Base-by-base conservation (phyloP, 169 alveolate species). In the Plasmodium gonderi region DNA sequence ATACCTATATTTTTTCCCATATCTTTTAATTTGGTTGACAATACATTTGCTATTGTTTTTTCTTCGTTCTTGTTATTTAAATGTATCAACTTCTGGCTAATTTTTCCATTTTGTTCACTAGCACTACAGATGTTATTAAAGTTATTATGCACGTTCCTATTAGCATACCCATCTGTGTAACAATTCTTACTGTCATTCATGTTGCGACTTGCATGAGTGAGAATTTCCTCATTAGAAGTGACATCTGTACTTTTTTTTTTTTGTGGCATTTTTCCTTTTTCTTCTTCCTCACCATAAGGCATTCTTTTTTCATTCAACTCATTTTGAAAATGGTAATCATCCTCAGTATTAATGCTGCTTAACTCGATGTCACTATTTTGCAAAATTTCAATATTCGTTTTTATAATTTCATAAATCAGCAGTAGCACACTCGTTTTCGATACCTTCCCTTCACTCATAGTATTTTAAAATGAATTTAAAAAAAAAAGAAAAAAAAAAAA, bases 1-100 rank as follows among this genome's bases (percentile, higher is more conserved):
- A 54, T 45, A 9, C 92, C 92, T 23, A 85, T 85, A 31, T 75
- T n/a, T 51, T 85, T 85, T 6, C 92, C 92, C 85, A 85, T 85
- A 31, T 77, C 72, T 45, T 72, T 85, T 51, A 85, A 38, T 49
- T 75, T 74, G 2, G 44, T 54, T 5, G 92, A 72, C 40, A 85
- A 36, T 0, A 85, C 14, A 11, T 72, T 85, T 17, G 67, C 14
- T 38, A 36, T 11, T 64, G 5, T 14, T 76, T 75, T 38, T 33
- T 49, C 20, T 3, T 74, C 69, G 11, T 9, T 44, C 11, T 64
- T 47, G 38, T 40, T 54, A n/a, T 36, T 11, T 79, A 65, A 12
- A 40, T 79, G 17, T 40, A 20, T 42, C 31, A 20, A 14, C 38
- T 31, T n/a, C 20, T 42, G 33, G 20, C 31, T 29, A 4, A 17